phyloP scores from a whole-genome alignment of 345 rosid genomes.

The Clausena lansium region DNA sequence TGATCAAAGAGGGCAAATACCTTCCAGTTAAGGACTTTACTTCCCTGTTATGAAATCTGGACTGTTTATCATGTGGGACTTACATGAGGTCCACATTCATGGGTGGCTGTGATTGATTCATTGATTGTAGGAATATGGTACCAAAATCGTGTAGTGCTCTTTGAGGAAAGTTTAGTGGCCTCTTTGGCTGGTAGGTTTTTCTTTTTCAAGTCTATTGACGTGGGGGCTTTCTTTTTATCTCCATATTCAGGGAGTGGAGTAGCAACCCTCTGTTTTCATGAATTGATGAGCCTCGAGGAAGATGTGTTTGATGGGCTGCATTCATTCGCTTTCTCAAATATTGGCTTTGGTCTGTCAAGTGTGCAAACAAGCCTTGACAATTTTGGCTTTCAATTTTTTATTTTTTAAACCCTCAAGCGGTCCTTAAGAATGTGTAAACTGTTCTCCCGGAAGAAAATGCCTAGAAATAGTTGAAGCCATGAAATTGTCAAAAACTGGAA shows the following conservation, averaged over 20 bases:
- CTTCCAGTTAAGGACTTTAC: not conserved
- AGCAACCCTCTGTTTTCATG: slow-evolving; percentile 43
- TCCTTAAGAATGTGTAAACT: slow-evolving; percentile 21
- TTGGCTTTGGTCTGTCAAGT: slow-evolving; percentile 40
- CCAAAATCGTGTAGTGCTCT: slow-evolving; percentile 1
- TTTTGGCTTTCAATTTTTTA: slow-evolving; percentile 20
- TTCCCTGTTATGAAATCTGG: not conserved
- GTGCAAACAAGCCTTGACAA: slow-evolving; percentile 27
- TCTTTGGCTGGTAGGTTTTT: slow-evolving; percentile 21
- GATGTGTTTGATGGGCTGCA: slow-evolving; percentile 41
- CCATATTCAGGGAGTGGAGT: slow-evolving; percentile 51
- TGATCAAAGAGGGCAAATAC: not conserved
- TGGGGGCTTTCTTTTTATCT: slow-evolving; percentile 37
- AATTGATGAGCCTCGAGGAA: slow-evolving; percentile 40
- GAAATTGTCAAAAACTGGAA: slow-evolving; percentile 19
- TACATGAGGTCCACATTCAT: not conserved
- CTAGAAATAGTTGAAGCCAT: slow-evolving; percentile 20
- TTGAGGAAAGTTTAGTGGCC: slow-evolving; percentile 23
- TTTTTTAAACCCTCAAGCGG: slow-evolving; percentile 4
- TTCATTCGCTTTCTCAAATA: slow-evolving; percentile 32
- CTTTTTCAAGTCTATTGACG: slow-evolving; percentile 44
- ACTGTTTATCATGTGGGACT: not conserved
- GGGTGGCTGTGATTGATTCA: not conserved
- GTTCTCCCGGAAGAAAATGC: slow-evolving; percentile 22
- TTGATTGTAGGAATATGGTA: not conserved